Evolutionary conservation across 2,329 filamentous ascomycete genomes (phyloP), one percentile per base, ranked within the genome.

Genomic region (Piedraia hortae): DNA sequence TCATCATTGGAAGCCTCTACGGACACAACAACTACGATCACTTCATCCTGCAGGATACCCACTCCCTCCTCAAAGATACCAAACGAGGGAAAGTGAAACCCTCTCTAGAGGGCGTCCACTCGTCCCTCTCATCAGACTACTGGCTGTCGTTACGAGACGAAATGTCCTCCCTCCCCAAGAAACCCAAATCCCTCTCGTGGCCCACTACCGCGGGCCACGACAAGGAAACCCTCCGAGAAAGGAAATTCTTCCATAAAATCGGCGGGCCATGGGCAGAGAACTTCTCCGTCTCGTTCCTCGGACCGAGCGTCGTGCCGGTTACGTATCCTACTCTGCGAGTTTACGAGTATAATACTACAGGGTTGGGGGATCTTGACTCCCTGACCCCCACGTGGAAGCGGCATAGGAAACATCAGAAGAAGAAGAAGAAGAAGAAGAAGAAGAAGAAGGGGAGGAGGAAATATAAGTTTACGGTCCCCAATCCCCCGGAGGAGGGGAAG

Each of bases 21-120:
- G 85, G 82, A 2, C 85, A 97, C 42, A 93, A 97, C 85, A 97
- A 97, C 39, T 73, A 91, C 31, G 85, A 97, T 36, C 85, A 97
- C 44, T 97, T 97, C 45, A 60, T 93, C 38, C 50, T 97, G 9
- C 75, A 90, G 35, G 82, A 93, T 41, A 74, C 66, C 26, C 56
- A 71, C 18, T 61, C 89, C 1, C 56, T 91, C 24, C 56, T 72
- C 28, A 55, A 77, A 21, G 47, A 50, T 12, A 46, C 53, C 1
- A 43, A 45, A 27, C 41, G 45, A 16, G 52, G 52, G 4, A 36
- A 31, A 10, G 50, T 53, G 48, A 21, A 30, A 10, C 21, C 32
- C 14, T 26, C 27, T 4, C 21, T 15, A 7, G 7, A 10, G 8
- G 18, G 18, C 6, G 12, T 12, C 9, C 57, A 58, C 1, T 48